Base-by-base conservation (phyloP, 345 rosid species). In the Dimocarpus longan region DNA sequence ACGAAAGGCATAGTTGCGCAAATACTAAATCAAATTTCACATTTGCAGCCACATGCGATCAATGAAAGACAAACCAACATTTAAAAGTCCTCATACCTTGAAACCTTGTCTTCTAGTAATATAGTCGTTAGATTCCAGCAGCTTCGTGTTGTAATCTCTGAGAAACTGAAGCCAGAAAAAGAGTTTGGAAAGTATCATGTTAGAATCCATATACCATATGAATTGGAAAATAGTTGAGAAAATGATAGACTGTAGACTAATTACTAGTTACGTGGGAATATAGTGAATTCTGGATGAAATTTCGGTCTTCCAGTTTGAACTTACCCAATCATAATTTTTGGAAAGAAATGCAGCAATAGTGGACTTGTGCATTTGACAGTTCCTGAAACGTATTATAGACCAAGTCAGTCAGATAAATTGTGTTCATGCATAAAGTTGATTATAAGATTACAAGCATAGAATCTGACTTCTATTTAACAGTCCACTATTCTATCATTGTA, bases 311-410 rank as follows among this genome's bases (percentile, higher is more conserved):
- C 28, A 9, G 24, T 62, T 42, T 16, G 56, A 68, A 48, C 75
- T 81, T 63, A 76, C 77, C 83, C 80, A 81, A 40, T 76, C 83
- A 72, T 46, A 81, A 59, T 81, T 81, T 28, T 62, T 70, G 12
- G 80, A 70, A 76, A 81, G 72, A 48, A 81, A 81, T 26, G 21
- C 68, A 11, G 83, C 77, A 18, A 81, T 80, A 5, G 83, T 81
- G 18, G 83, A 76, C 50, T 81, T 81, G 52, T 76, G 77, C 73
- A 6, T 80, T 76, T 60, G 76, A 54, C 1, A 81, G 83, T 43
- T 81, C 83, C 82, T 80, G 78, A 37, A 59, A 22, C 42, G 42
- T 37, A 22, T 50, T 6, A 70, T 13, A 26, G 57, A 70, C 24
- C 28, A 5, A 69, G 39, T 46, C 28, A 50, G 44, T 42, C 2